Base-by-base conservation (phyloP, 257 asterid genomes). In the Nicotiana attenuata region DNA sequence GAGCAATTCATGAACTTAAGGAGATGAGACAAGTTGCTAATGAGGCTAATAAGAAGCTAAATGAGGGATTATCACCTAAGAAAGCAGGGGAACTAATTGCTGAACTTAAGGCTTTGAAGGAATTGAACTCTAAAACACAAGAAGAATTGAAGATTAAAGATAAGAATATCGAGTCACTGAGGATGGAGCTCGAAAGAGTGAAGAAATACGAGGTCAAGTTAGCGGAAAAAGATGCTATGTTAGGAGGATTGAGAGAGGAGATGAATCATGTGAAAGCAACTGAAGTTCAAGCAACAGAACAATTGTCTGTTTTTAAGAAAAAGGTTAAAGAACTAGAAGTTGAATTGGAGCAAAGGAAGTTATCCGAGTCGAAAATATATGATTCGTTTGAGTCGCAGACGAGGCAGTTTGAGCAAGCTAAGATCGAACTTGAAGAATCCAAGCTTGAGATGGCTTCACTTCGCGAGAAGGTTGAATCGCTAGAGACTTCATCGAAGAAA, bases 101-200 rank as follows among this genome's bases (percentile, higher is more conserved):
- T 24, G 80, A 75, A 75, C 35, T 91, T 20, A 89, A 89, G 76
- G 84, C 41, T 31, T 65, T 91, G 90, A 90, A 87, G 81, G 89
- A 81, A 7, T 29, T 80, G 84, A 31, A 90, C 0, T 83, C 86
- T 55, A 59, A 57, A 53, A 75, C 90, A 19, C 80, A 81, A n/a
- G 88, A 91, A 5, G 96, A 92, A 81, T 31, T 80, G 86, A 88
- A 78, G 76, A 17, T 9, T 6, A 92, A 84, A 65, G 95, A 88
- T 24, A 82, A 69, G 11, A 88, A 77, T 76, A 89, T 91, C 15
- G 91, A 84, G 50, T 47, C n/a, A 2, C 80, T 96, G 84, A 90
- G 84, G 83, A 10, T 31, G 24, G 90, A 90, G 77, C 86, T 90
- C 16, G 89, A 79, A n/a, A 81, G 79, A 66, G 81, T 65, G 1